Percentiles rank a stretch among this genome's conserved stretches.
Evolutionary conservation across 805 yeast species (phyloP).

Genomic region (Ogataea nitratoaversa): DNA sequence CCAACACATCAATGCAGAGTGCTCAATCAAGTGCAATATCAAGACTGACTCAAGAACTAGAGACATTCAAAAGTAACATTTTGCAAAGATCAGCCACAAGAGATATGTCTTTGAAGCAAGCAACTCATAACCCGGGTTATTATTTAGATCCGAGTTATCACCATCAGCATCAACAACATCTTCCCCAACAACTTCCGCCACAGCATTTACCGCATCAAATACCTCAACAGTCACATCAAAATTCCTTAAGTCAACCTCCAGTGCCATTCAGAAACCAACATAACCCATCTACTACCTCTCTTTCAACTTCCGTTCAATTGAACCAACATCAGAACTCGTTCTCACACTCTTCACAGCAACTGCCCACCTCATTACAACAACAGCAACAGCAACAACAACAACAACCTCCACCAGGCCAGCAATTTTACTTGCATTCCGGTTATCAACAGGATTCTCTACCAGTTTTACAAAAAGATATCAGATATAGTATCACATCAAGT

Average conservation of each 20-base stretch:
- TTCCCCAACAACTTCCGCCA: slow-evolving; percentile 2
- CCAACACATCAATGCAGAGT: background rate
- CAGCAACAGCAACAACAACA: slow-evolving; percentile 11
- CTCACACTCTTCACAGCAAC: slow-evolving; percentile 9
- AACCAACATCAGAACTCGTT: too few relatives aligned
- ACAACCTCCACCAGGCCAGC: too few relatives aligned
- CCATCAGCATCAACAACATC: background rate
- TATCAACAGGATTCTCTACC: slow-evolving; percentile 26
- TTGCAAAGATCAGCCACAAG: slow-evolving; percentile 30
- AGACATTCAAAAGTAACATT: slow-evolving; percentile 24
- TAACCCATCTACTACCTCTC: slow-evolving; percentile 5
- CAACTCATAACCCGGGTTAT: slow-evolving; percentile 18
- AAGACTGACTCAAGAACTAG: slow-evolving; percentile 19
- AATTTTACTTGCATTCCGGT: slow-evolving; percentile 31
- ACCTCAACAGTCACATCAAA: background rate
- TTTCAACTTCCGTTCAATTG: slow-evolving; percentile 7
- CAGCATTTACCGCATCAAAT: background rate
- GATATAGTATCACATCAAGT: slow-evolving; percentile 27
- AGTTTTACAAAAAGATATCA: slow-evolving; percentile 28
- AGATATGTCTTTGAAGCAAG: slow-evolving; percentile 27
- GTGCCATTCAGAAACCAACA: too few relatives aligned
- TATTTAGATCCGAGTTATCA: slow-evolving; percentile 7
- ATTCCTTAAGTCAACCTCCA: slow-evolving; percentile 8
- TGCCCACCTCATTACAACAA: slow-evolving; percentile 13
- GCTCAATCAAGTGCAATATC: slow-evolving; percentile 4